Conservation (phyloP, 306 rosid genomes). For the Prunus mume region DNA sequence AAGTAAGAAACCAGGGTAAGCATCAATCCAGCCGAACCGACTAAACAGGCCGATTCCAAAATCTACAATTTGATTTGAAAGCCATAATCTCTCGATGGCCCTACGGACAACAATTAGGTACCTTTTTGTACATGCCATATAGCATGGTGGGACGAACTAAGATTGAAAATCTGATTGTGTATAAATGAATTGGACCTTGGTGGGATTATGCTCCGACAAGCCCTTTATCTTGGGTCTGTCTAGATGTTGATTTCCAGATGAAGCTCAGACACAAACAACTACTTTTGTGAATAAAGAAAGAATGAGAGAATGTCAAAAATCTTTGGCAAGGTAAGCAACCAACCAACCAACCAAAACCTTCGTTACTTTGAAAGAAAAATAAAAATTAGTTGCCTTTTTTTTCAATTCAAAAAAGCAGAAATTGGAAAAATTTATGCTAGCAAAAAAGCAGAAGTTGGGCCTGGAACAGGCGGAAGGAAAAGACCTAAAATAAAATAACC, state of each 20-base stretch:
- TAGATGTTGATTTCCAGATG: constrained; percentile 40
- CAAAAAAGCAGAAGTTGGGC: no score
- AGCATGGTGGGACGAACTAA: constrained; percentile 11
- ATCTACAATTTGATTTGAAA: neutral
- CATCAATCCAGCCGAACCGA: no score
- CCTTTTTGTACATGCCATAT: neutral
- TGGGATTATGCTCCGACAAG: constrained; percentile 34
- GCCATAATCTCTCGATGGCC: neutral
- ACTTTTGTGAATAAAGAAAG: neutral
- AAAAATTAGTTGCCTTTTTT: no score
- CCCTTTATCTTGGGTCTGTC: constrained; percentile 19
- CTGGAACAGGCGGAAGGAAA: neutral
- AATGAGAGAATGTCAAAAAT: constrained; percentile 28
- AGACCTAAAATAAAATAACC: neutral
- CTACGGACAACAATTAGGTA: neutral
- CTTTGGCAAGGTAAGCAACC: neutral
- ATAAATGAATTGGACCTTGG: constrained; percentile 31
- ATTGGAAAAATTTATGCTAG: no score
- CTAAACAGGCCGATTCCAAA: no score
- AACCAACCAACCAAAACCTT: constrained; percentile 7
- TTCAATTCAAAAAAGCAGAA: no score
- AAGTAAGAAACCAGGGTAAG: neutral
- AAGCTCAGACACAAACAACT: constrained; percentile 28
- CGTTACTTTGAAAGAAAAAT: neutral
- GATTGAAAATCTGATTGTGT: neutral